Conservation (phyloP, 306 rosid species). For the Quercus engelmannii region DNA sequence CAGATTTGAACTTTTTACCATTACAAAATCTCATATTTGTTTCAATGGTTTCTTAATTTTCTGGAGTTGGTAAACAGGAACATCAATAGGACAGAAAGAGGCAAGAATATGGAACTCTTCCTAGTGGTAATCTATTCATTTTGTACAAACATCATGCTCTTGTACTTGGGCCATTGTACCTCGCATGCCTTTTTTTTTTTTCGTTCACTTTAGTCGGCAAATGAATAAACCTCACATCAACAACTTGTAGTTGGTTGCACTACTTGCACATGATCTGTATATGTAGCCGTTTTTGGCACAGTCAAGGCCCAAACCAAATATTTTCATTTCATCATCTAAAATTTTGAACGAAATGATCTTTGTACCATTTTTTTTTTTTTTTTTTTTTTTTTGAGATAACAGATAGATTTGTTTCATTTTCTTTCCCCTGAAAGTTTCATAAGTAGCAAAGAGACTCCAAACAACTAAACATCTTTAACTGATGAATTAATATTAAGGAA, state of each 20-base stretch:
- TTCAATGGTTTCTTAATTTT: neutral
- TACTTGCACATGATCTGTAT: neutral
- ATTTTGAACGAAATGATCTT: no score
- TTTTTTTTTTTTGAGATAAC: no score
- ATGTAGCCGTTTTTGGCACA: neutral
- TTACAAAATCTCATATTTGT: neutral
- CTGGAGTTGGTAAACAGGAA: neutral
- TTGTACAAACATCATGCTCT: neutral
- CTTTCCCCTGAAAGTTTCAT: no score
- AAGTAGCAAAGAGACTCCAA: neutral
- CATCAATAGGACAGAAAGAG: neutral
- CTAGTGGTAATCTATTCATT: neutral
- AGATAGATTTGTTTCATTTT: no score
- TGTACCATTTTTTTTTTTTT: no score
- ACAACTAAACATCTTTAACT: neutral
- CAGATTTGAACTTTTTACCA: no score
- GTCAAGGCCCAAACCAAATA: neutral
- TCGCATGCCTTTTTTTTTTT: neutral
- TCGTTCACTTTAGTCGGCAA: neutral
- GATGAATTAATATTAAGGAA: no score
- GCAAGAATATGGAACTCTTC: neutral
- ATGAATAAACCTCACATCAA: neutral
- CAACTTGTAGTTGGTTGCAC: neutral
- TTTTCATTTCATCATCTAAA: neutral
- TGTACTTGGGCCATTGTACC: neutral